These are phyloP conservation scores for Umbilicus rupestris DNA, from an alignment of 164 flowering plant genomes.

Conservation along the genomic window DNA sequence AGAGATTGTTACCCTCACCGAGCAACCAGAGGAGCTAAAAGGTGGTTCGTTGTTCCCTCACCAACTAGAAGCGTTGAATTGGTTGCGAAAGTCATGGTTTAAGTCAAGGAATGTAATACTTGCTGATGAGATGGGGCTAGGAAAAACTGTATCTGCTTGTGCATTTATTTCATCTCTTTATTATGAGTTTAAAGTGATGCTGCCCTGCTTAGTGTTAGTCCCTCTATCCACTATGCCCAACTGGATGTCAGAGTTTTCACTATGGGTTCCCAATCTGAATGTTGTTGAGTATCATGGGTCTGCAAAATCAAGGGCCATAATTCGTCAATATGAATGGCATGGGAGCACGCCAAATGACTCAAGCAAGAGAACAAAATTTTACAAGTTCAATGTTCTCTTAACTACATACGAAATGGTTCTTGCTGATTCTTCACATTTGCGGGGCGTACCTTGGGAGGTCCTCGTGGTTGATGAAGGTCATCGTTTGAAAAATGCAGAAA, in stretches of 20 bases:
- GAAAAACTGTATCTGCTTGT: conserved; percentile 93
- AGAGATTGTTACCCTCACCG: conserved; percentile 56
- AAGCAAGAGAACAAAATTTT: conserved; percentile 38
- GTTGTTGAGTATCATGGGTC: conserved; percentile 98
- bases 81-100: conserved; percentile 94
- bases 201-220: conserved; percentile 93
- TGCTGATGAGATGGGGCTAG: conserved; percentile 99
- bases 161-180: conserved; percentile 86
- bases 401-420: conserved; percentile 99
- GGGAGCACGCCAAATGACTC: conserved; percentile 30
- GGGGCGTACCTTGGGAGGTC: conserved; percentile 97
- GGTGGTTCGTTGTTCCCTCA: conserved; percentile 94
- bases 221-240: conserved; percentile 99
- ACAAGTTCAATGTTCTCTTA: conserved; percentile 79
- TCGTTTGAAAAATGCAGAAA: conserved; percentile 82
- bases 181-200: conserved; percentile 61
- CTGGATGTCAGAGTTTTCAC: conserved; percentile 87
- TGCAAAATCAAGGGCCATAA: conserved; percentile 80
- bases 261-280: conserved; percentile 90
- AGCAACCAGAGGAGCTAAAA: conserved; percentile 81
- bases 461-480: conserved; percentile 99
- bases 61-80: conserved; percentile 95
- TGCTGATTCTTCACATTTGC: conserved; percentile 74
- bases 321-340: conserved; percentile 98
- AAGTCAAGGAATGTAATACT: conserved; percentile 89